Conservation (phyloP, 2,329 filamentous ascomycete genomes). For the Aureobasidium sp. region DNA sequence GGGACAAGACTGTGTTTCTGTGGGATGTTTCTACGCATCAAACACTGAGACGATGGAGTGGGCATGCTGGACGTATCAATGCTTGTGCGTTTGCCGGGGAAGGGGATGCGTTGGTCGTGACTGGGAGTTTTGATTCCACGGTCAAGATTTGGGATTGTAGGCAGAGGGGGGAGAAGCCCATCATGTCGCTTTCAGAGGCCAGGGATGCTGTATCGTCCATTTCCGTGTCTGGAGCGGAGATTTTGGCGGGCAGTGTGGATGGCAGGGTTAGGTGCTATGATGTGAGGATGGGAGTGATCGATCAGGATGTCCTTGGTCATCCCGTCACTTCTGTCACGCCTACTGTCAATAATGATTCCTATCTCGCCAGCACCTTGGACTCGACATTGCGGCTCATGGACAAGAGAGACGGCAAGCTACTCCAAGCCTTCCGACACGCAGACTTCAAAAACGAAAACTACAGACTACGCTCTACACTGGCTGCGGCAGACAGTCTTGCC, state of each 20-base stretch:
- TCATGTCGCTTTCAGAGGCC: conserved; percentile 67
- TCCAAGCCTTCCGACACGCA: conserved; percentile 60
- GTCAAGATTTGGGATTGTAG: conserved; percentile 69
- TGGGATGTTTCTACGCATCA: conserved; percentile 84
- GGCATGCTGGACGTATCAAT: conserved; percentile 63
- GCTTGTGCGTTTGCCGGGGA: conserved; percentile 70
- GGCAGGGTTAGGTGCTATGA: conserved; percentile 77
- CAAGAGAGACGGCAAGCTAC: conserved; percentile 60
- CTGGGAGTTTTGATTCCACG: conserved; percentile 64
- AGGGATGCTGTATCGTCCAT: conserved; percentile 55
- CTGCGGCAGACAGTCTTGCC: conserved; percentile 67
- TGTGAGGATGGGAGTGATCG: conserved; percentile 62
- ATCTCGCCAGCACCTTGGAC: conserved; percentile 70
- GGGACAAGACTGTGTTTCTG: conserved; percentile 82
- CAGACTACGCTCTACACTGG: conserved; percentile 67
- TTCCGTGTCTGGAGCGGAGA: conserved; percentile 37
- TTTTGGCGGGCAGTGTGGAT: conserved; percentile 75
- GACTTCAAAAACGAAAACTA: conserved; percentile 58
- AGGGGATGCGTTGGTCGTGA: conserved; percentile 63
- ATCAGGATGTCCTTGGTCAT: conserved; percentile 61
- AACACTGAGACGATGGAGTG: conserved; percentile 66
- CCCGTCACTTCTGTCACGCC: conserved; percentile 68
- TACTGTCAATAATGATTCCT: conserved; percentile 62
- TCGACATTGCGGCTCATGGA: conserved; percentile 74
- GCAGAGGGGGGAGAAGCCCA: conserved; percentile 48